Base-by-base conservation (phyloP, 495 filamentous ascomycete genomes). In the Talaromyces ruber region DNA sequence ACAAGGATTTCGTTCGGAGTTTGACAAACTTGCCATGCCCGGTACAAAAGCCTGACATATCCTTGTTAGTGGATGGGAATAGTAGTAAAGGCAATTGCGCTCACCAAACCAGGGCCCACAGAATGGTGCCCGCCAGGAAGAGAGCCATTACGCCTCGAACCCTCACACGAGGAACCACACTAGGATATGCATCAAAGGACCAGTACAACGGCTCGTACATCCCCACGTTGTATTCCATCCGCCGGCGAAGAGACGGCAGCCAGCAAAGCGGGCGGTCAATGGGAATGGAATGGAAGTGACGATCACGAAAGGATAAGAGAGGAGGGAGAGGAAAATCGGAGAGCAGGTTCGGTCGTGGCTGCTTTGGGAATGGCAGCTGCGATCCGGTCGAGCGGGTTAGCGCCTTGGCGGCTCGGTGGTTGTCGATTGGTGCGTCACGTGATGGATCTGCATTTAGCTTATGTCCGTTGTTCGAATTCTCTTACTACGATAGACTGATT, bases 1-100 rank as follows among this genome's bases (percentile, higher is more conserved):
- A 97, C 91, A 37, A 98, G 83, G 47, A 95, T 86, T 54, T 93
- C 89, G 34, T 97, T 91, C 8, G 94, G 90, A 58, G 92, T 96
- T 71, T 90, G 86, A 37, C 96, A 82, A 25, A 96, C 91, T 67
- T 91, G 87, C 74, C 88, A 93, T 57, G 89, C 87, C 61, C 92
- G 88, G 67, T 87, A 86, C 11, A 88, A 77, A 59, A 96, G 83
- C 92, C 91, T 93, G 60, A 22, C 9, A 53, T 12, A 43, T 6
- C 16, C n/a, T 22, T 11, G 56, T 26, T 12, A 25, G 57, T 30
- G n/a, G 28, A 24, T 18, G n/a, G n/a, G n/a, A 22, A 8, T 12
- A 29, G 0, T 18, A 21, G n/a, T n/a, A 22, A 51, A 53, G n/a
- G 24, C 45, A 28, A 26, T 12, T 28, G 3, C n/a, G 73, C 79